These are phyloP conservation scores for Paecilomyces niveus DNA, from an alignment of 2,329 filamentous ascomycete species.

Conservation along the genomic window DNA sequence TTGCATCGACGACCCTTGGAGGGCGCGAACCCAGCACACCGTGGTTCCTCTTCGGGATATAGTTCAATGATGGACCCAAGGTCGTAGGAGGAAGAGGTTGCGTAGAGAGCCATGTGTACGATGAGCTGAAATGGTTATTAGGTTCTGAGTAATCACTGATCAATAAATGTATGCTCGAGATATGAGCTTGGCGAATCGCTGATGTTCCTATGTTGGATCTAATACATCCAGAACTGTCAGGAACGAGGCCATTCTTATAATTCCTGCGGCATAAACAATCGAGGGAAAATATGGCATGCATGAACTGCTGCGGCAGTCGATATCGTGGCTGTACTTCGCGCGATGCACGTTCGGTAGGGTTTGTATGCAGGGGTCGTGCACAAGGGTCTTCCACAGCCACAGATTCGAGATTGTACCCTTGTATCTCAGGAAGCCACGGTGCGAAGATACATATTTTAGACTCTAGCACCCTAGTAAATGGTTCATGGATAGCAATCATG, in stretches of 20 bases:
- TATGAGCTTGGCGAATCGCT: not conserved
- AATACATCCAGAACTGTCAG: not conserved
- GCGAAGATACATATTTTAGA: not conserved
- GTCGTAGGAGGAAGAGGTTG: not conserved
- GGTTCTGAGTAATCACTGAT: not conserved
- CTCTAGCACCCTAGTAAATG: not conserved
- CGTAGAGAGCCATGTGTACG: not conserved
- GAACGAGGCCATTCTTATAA: not conserved
- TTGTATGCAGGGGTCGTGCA: not conserved
- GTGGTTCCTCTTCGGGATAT: not conserved
- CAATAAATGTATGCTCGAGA: not conserved
- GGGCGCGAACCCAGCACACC: slow-evolving; percentile 1
- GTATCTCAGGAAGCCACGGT: not conserved
- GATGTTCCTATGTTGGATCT: not conserved
- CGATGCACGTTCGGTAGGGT: not conserved
- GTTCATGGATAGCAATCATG: not conserved
- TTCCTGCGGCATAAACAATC: not conserved
- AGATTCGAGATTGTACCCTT: not conserved
- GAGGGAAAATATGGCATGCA: not conserved
- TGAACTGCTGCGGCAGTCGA: not conserved
- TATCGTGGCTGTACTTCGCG: not conserved
- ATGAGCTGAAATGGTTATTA: not conserved
- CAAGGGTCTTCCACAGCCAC: not conserved
- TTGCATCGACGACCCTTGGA: slow-evolving; percentile 1
- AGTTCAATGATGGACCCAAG: not conserved